phyloP scores from a whole-genome alignment of 495 filamentous ascomycete genomes.

The Neurospora cerealis region DNA sequence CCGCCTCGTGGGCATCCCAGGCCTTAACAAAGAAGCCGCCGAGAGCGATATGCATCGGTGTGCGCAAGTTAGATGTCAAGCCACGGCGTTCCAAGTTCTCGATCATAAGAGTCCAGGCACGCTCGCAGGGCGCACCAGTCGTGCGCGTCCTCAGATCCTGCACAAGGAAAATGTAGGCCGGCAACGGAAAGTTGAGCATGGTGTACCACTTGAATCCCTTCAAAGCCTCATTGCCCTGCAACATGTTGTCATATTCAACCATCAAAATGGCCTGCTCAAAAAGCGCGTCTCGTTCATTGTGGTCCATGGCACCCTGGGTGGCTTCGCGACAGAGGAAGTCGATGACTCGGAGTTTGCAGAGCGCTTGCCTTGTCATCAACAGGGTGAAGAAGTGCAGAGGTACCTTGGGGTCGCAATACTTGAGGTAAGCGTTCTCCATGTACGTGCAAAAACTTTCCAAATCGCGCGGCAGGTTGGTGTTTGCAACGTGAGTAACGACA shows the following conservation, averaged over 20 bases:
- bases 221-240: constrained; percentile 34
- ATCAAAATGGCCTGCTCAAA: constrained; percentile 39
- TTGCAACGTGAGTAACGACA: constrained; percentile 35
- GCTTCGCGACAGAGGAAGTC: constrained; percentile 21
- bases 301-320: constrained; percentile 18
- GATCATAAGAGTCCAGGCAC: constrained; percentile 41
- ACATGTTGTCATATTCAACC: constrained; percentile 43
- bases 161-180: constrained; percentile 43
- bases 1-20: constrained; percentile 40
- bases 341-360: constrained; percentile 38
- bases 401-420: constrained; percentile 49
- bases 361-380: constrained; percentile 36
- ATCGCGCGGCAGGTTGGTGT: constrained; percentile 37
- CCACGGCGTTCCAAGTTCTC: constrained; percentile 38
- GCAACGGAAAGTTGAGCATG: constrained; percentile 41
- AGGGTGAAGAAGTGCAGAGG: constrained; percentile 48
- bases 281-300: constrained; percentile 31
- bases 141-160: constrained; percentile 37
- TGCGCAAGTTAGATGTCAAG: constrained; percentile 27
- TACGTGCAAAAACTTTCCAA: constrained; percentile 44
- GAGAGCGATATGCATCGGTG: constrained; percentile 42
- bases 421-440: constrained; percentile 50
- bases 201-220: constrained; percentile 44
- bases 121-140: constrained; percentile 40
- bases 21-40: constrained; percentile 41